Base-by-base conservation (phyloP, 805 yeast genomes). In the Yarrowia yakushimensis region DNA sequence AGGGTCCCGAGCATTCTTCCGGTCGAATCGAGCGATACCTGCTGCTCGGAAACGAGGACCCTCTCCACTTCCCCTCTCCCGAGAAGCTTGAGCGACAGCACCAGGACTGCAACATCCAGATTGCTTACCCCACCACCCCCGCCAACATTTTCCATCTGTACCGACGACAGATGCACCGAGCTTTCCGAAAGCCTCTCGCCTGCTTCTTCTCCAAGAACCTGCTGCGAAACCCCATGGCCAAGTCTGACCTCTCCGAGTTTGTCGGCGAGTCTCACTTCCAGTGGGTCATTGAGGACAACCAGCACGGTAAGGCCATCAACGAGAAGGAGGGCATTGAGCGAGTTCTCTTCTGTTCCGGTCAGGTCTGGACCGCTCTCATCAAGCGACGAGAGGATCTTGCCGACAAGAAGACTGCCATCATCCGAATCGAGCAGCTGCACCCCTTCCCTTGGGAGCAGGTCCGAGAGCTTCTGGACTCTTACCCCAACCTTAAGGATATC, bases 161-260 rank as follows among this genome's bases (percentile, higher is more conserved):
- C 76, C 89, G 99, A 83, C 88, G 99, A 82, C 99, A 94, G 83
- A 92, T 91, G 91, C 98, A 93, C 79, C 90, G 99, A 79, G 97
- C 93, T 80, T 94, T 94, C 82, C 87, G 99, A 81, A 77, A 77
- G 71, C 81, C 99, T 64, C 82, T 94, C 79, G 80, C 85, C 62
- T 72, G 90, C 67, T 83, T 93, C 79, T 91, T 94, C 84, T 93
- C 98, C 63, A 94, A 94, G 80, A 86, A 90, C 63, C 82, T 94
- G 77, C 82, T 94, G 76, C 89, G 99, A 82, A 97, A 92, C 74
- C 99, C 99, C 78, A 83, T 94, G 76, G 99, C 99, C 62, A 85
- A 96, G 80, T 91, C 97, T 39, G 69, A 78, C 50, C 78, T 91
- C 69, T 75, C 78, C 45, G 99, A 94, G 74, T 94, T 94, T 79